Conservation (phyloP, 2,329 filamentous ascomycete species). For the Sporothrix inflata region DNA sequence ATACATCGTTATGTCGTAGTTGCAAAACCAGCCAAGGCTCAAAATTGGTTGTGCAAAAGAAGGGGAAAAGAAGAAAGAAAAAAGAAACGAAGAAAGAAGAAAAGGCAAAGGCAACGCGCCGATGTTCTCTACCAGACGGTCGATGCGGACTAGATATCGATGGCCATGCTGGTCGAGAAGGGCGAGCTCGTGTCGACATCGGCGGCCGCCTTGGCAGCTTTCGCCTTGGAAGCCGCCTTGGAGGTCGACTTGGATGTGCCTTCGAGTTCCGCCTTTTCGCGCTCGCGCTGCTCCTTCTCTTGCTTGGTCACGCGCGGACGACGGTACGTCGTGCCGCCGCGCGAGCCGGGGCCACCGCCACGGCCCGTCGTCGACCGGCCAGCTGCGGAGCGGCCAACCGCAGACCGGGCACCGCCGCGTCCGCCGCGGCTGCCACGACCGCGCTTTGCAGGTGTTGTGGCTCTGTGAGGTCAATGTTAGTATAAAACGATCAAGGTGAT, state of each 20-base stretch:
- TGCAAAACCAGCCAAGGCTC: not conserved
- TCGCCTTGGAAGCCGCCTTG: slow-evolving; percentile 24
- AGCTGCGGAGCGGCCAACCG: slow-evolving; percentile 60
- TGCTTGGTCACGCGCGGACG: slow-evolving; percentile 88
- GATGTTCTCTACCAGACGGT: not conserved
- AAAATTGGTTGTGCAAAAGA: not conserved
- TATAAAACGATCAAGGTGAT: too few relatives aligned
- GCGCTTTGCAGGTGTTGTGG: slow-evolving; percentile 74
- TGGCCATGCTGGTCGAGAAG: slow-evolving; percentile 33
- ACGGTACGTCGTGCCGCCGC: slow-evolving; percentile 72
- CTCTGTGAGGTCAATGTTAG: slow-evolving; percentile 54
- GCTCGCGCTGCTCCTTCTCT: slow-evolving; percentile 78
- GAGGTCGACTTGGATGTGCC: slow-evolving; percentile 38
- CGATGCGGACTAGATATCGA: slow-evolving; percentile 25
- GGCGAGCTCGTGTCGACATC: slow-evolving; percentile 22
- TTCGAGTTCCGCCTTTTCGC: slow-evolving; percentile 68
- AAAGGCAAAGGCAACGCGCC: not conserved
- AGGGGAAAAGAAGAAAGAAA: not conserved
- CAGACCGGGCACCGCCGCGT: slow-evolving; percentile 54
- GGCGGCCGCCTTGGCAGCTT: slow-evolving; percentile 21
- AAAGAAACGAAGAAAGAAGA: not conserved
- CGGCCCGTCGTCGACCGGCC: slow-evolving; percentile 30
- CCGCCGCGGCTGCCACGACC: slow-evolving; percentile 55
- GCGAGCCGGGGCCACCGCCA: slow-evolving; percentile 64
- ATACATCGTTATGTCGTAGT: slow-evolving; percentile 5